Evolutionary conservation across 495 filamentous ascomycete genomes (phyloP).

Genomic region (Amniculicola lignicola): DNA sequence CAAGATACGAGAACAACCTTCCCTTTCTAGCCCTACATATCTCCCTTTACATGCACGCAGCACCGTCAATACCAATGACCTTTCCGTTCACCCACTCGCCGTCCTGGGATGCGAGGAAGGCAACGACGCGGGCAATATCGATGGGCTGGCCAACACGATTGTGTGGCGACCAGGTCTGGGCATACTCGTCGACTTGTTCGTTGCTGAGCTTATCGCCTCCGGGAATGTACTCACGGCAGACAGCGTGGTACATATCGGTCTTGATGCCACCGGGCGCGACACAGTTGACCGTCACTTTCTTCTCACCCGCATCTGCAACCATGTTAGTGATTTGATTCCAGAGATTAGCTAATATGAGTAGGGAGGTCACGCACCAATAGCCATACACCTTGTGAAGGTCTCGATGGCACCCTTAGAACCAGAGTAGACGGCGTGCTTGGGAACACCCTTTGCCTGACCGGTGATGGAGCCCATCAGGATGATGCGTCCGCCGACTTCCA

Average conservation of each 20-base stretch:
- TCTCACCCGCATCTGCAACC: slow-evolving; percentile 42
- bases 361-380: slow-evolving; percentile 43
- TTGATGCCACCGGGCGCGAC: slow-evolving; percentile 66
- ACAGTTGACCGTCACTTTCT: slow-evolving; percentile 63
- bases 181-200: slow-evolving; percentile 50
- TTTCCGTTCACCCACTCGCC: slow-evolving; percentile 67
- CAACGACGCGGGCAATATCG: slow-evolving; percentile 63
- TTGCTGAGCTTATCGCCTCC: slow-evolving; percentile 49
- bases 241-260: slow-evolving; percentile 67
- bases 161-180: slow-evolving; percentile 57
- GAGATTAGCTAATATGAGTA: background rate
- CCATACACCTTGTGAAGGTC: slow-evolving; percentile 56
- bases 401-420: slow-evolving; percentile 58
- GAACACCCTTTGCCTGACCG: slow-evolving; percentile 59
- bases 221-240: slow-evolving; percentile 64
- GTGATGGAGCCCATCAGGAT: slow-evolving; percentile 65
- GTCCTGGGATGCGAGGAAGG: slow-evolving; percentile 63
- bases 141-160: slow-evolving; percentile 60
- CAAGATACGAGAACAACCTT: too few species aligned
- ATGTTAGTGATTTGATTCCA: slow-evolving; percentile 15
- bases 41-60: slow-evolving; percentile 33
- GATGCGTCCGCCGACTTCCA: slow-evolving; percentile 59
- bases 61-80: slow-evolving; percentile 43
- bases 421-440: slow-evolving; percentile 61
- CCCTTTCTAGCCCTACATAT: slow-evolving; percentile 16